These are phyloP conservation scores for Quercus parvula DNA, from an alignment of 306 rosid species.

Conservation along the genomic window DNA sequence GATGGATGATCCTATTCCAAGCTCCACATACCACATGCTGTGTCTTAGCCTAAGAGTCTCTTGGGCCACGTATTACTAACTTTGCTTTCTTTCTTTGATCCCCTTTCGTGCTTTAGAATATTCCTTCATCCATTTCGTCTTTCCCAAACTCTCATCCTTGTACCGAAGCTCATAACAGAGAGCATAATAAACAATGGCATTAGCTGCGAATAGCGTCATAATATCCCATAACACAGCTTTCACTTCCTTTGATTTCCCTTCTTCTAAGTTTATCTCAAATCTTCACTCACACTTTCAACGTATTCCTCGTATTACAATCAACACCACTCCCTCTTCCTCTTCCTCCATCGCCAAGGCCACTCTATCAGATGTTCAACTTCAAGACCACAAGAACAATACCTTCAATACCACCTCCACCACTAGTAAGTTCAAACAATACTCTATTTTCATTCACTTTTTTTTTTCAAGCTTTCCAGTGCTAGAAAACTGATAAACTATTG, in stretches of 20 bases:
- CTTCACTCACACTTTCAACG: conserved; percentile 15
- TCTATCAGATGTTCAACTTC: conserved; percentile 34
- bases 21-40: too few species aligned
- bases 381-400: conserved; percentile 6
- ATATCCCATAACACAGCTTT: conserved; percentile 32
- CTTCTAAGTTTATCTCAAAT: conserved; percentile 19
- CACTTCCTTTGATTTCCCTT: conserved; percentile 18
- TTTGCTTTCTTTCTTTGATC: neutral
- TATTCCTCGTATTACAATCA: neutral
- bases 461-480: too few species aligned
- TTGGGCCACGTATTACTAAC: too few species aligned
- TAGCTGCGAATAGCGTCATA: conserved; percentile 28
- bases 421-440: conserved; percentile 20
- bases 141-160: neutral
- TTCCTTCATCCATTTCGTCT: neutral
- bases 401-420: conserved; percentile 21
- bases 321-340: conserved; percentile 20
- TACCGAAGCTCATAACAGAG: too few species aligned
- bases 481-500: too few species aligned
- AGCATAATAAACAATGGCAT: conserved; percentile 18
- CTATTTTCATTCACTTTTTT: neutral
- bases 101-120: neutral
- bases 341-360: conserved; percentile 29
- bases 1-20: too few species aligned
- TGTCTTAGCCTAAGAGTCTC: too few species aligned